These are phyloP conservation scores for Colletotrichum coccodes DNA, from an alignment of 2,329 filamentous ascomycete genomes.

Conservation along the genomic window DNA sequence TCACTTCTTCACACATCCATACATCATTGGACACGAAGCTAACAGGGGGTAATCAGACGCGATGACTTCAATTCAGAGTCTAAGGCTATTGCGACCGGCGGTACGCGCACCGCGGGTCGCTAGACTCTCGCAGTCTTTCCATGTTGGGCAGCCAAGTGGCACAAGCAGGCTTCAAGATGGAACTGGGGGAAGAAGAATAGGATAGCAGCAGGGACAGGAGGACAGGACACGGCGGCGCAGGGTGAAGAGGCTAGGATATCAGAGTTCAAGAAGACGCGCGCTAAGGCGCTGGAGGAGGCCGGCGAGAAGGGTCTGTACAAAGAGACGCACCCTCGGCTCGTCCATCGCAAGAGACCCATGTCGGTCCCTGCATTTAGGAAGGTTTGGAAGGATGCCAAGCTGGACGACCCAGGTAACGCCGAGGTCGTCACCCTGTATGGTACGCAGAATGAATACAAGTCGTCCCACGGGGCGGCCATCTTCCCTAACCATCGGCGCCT, in stretches of 20 bases:
- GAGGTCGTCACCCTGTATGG: slow-evolving; percentile 39
- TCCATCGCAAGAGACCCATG: slow-evolving; percentile 20
- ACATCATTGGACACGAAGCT: slow-evolving; percentile 31
- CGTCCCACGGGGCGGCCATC: neutral
- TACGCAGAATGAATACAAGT: slow-evolving; percentile 34
- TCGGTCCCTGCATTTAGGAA: slow-evolving; percentile 32
- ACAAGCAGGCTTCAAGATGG: slow-evolving; percentile 24
- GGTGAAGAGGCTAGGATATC: slow-evolving; percentile 4
- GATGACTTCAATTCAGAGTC: slow-evolving; percentile 50
- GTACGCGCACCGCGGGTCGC: slow-evolving; percentile 31
- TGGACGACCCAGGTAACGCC: neutral
- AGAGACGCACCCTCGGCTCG: slow-evolving; percentile 32
- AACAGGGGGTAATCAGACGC: slow-evolving; percentile 29
- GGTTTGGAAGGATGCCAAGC: slow-evolving; percentile 1
- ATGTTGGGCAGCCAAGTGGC: slow-evolving; percentile 18
- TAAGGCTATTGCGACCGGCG: slow-evolving; percentile 42
- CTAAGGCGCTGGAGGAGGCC: slow-evolving; percentile 17
- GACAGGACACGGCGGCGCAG: neutral
- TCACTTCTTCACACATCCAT: slow-evolving; percentile 34
- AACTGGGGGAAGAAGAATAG: slow-evolving; percentile 3
- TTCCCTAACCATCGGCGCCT: slow-evolving; percentile 9
- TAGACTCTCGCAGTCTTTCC: slow-evolving; percentile 20
- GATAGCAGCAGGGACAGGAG: neutral
- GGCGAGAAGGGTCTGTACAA: slow-evolving; percentile 15
- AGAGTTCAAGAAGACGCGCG: slow-evolving; percentile 31